Conservation (phyloP, 257 asterid species). For the Nicotiana attenuata region DNA sequence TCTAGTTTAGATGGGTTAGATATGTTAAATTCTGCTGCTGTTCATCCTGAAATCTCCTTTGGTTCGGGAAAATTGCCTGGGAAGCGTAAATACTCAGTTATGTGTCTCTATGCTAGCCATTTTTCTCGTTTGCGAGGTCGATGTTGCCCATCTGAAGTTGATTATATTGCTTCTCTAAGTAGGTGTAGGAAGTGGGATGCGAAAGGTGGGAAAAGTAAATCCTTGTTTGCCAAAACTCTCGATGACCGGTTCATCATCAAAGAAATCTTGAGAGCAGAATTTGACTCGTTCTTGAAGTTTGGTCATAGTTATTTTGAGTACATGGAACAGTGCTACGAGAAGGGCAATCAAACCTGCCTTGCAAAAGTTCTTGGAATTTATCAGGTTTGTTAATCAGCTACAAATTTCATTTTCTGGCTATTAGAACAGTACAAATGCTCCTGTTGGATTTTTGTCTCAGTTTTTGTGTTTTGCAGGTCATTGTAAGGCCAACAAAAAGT, state of each 20-base stretch:
- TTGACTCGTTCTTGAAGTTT: slow-evolving; percentile 77
- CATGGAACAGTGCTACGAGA: slow-evolving; percentile 72
- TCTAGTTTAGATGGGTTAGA: slow-evolving; percentile 63
- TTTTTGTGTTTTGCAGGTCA: slow-evolving; percentile 42
- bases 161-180: slow-evolving; percentile 78
- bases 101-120: slow-evolving; percentile 53
- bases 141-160: slow-evolving; percentile 75
- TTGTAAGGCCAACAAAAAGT: slow-evolving; percentile 41
- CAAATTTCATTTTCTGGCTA: background rate
- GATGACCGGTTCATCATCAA: slow-evolving; percentile 86
- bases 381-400: slow-evolving; percentile 45
- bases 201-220: slow-evolving; percentile 93
- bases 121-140: slow-evolving; percentile 63
- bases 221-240: slow-evolving; percentile 82
- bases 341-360: slow-evolving; percentile 85
- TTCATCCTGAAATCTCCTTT: slow-evolving; percentile 78
- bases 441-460: background rate
- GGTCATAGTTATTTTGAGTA: slow-evolving; percentile 67
- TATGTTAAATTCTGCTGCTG: slow-evolving; percentile 58
- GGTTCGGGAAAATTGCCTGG: slow-evolving; percentile 62
- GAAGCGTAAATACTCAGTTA: slow-evolving; percentile 72
- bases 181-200: slow-evolving; percentile 92
- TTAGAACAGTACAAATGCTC: background rate
- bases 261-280: slow-evolving; percentile 74
- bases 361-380: slow-evolving; percentile 91